Percentiles rank a stretch among this genome's conserved stretches.
Evolutionary conservation across 2,329 filamentous ascomycete genomes (phyloP).

Genomic region (Clonostachys rosea): DNA sequence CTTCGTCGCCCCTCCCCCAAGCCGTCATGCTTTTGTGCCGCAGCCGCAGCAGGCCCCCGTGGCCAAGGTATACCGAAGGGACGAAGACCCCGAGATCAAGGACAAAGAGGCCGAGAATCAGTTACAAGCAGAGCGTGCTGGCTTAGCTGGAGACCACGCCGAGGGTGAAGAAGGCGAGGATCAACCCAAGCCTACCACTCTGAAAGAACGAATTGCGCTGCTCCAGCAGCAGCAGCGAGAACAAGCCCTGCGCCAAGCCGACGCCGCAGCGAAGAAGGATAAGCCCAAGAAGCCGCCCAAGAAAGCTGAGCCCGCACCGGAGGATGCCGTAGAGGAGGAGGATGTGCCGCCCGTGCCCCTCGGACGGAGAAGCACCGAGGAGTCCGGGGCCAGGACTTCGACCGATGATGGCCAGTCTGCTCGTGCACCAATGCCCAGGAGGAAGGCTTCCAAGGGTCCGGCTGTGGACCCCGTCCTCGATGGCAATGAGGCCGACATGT

Average conservation of each 20-base stretch:
- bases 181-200: slow-evolving; percentile 82
- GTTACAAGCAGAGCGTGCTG: slow-evolving; percentile 66
- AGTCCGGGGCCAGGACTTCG: slow-evolving; percentile 28
- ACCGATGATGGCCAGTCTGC: slow-evolving; percentile 36
- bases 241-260: slow-evolving; percentile 77
- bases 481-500: slow-evolving; percentile 62
- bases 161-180: slow-evolving; percentile 63
- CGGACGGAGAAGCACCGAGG: background rate
- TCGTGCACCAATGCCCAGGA: slow-evolving; percentile 37
- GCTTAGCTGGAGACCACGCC: slow-evolving; percentile 39
- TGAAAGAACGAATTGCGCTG: slow-evolving; percentile 93
- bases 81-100: slow-evolving; percentile 75
- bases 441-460: slow-evolving; percentile 45
- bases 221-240: slow-evolving; percentile 93
- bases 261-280: slow-evolving; percentile 75
- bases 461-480: slow-evolving; percentile 42
- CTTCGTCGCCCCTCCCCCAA: slow-evolving; percentile 92
- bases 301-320: slow-evolving; percentile 39
- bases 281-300: slow-evolving; percentile 78
- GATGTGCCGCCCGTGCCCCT: slow-evolving; percentile 28
- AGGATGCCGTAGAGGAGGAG: slow-evolving; percentile 13
- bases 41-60: slow-evolving; percentile 65
- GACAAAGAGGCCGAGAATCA: slow-evolving; percentile 62
- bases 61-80: slow-evolving; percentile 75
- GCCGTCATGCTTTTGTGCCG: slow-evolving; percentile 85